Conservation (phyloP, 2,329 filamentous ascomycete genomes). For the Penicillium sp. region DNA sequence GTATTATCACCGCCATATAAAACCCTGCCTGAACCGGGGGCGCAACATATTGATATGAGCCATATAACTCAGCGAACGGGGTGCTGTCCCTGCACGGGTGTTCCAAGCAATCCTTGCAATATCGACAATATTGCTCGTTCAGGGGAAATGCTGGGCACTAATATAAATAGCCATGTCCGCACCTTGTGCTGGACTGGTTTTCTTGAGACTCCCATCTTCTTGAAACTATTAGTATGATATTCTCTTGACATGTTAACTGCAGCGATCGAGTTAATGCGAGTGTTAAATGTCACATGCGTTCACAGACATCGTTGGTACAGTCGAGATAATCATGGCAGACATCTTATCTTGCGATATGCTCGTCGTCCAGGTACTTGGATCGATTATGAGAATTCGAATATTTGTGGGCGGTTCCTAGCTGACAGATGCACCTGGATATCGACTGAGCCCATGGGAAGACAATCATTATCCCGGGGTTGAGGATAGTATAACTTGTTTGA, state of each 20-base stretch:
- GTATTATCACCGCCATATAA: background rate
- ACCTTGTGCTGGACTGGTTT: constrained; percentile 7
- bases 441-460: background rate
- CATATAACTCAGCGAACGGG: constrained; percentile 2
- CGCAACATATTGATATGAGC: background rate
- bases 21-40: background rate
- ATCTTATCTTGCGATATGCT: background rate
- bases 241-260: background rate
- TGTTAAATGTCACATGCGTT: background rate
- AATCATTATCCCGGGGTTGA: background rate
- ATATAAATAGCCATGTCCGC: background rate
- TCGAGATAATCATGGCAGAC: background rate
- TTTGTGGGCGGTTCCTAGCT: background rate
- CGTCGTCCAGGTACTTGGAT: background rate
- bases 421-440: background rate
- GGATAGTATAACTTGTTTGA: background rate
- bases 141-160: background rate
- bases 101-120: background rate
- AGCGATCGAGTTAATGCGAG: background rate
- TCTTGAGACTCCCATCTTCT: background rate
- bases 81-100: background rate
- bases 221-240: background rate
- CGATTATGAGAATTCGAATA: background rate
- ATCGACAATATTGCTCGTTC: background rate
- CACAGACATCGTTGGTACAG: too few species aligned